Evolutionary conservation across 2,329 filamentous ascomycete genomes (phyloP), one percentile per base, ranked within the genome.

Genomic region (Cytospora piceae): DNA sequence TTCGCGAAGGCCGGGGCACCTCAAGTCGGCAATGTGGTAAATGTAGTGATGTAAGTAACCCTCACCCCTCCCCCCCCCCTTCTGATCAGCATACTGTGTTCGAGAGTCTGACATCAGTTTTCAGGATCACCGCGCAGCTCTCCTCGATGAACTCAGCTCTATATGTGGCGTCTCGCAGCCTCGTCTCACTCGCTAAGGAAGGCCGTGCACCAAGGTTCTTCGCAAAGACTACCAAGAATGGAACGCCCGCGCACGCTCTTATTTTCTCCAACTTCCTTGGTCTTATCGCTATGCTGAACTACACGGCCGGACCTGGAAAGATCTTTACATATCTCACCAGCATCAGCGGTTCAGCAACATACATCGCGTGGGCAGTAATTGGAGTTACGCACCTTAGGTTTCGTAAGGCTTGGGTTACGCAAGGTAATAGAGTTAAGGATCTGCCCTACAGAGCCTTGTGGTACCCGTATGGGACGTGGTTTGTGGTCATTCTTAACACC

Each of bases 401-500:
- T 68, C 77, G 79, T 4, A 69, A 70, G 24, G 78, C 76, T 1
- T 73, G 78, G 22, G 69, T 71, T 20, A 73, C 68, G 0, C 78
- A 81, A 63, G 76, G 76, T 6, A 71, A 79, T 49, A 72, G 73
- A 20, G 68, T 73, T 8, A 69, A 73, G 0, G 77, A 78, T 1
- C 75, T 87, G 0, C 84, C 84, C 0, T 86, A 80, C 71, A 74
- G 74, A 53, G 79, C 81, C 2, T 73, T 78, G 11, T 78, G 80
- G 58, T 85, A 85, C 68, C 83, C 83, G 0, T 86, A 79, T 67
- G 81, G 80, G 29, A 82, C 83, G 0, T 84, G 80, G 66, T 77
- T 82, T 34, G 81, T 80, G 8, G 74, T 85, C 3, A 70, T 72
- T 37, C 76, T 80, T 34, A 83, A 84, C 59, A 72, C 83, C 22